Evolutionary conservation across 1,284 basidiomycete species (phyloP).

Genomic region (Cutaneotrichosporon sp.): DNA sequence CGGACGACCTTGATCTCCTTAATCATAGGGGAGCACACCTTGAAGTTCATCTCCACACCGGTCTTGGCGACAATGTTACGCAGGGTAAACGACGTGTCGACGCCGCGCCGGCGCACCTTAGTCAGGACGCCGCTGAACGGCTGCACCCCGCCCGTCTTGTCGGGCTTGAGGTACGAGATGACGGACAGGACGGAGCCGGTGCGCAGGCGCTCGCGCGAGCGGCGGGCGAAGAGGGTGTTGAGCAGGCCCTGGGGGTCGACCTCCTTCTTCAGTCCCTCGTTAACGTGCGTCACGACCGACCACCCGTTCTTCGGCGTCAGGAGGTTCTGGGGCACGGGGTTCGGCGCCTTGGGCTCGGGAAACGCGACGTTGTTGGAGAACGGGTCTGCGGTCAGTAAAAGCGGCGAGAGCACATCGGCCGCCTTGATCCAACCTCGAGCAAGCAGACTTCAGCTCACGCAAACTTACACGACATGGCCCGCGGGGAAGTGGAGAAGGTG

Average conservation of each 20-base stretch:
- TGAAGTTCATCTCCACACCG: constrained; percentile 86
- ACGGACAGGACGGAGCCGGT: constrained; percentile 79
- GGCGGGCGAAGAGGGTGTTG: constrained; percentile 63
- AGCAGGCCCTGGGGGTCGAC: constrained; percentile 66
- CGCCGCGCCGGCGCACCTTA: constrained; percentile 69
- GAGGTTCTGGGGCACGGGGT: constrained; percentile 25
- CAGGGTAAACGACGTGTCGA: constrained; percentile 74
- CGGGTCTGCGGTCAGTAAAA: constrained; percentile 51
- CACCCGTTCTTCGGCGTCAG: constrained; percentile 60
- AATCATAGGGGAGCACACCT: constrained; percentile 72
- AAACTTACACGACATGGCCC: constrained; percentile 3
- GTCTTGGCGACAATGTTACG: constrained; percentile 83
- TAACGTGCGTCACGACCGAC: constrained; percentile 71
- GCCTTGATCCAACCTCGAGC: no score
- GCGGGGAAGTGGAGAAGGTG: constrained; percentile 4
- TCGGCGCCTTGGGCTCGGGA: constrained; percentile 51
- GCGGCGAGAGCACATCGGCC: neutral
- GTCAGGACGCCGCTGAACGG: constrained; percentile 82
- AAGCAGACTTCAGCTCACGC: no score
- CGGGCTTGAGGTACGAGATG: constrained; percentile 46
- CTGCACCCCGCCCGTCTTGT: constrained; percentile 58
- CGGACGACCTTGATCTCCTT: constrained; percentile 69
- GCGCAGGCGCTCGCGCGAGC: constrained; percentile 61
- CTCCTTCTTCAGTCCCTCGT: constrained; percentile 60
- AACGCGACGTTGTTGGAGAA: constrained; percentile 67